A percentile compares a stretch with the other conserved stretches of the same genome.
These are phyloP conservation scores for Leishmania arabica DNA, from an alignment of 208 protist genomes.

Conservation along the genomic window DNA sequence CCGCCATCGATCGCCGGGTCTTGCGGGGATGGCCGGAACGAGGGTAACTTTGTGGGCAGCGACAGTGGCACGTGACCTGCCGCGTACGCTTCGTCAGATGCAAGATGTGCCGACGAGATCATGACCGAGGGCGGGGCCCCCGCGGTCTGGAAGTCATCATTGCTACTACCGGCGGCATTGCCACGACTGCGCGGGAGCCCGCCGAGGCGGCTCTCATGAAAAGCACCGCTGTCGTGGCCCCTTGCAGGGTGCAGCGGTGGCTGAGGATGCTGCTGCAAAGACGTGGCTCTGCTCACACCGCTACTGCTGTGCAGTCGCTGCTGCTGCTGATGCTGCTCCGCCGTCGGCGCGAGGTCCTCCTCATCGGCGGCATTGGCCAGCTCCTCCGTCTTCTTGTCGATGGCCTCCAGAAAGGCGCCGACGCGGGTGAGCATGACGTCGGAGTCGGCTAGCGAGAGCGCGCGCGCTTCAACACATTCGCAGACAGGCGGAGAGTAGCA, in stretches of 20 bases:
- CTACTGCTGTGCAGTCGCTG: conserved; percentile 1
- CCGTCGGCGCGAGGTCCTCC: conserved; percentile 14
- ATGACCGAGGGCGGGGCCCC: not conserved
- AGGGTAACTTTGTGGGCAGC: conserved; percentile 30
- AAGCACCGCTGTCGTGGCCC: not conserved
- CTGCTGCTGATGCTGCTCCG: conserved; percentile 10
- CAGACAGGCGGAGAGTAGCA: not conserved
- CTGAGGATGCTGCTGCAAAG: not conserved
- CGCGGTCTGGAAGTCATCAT: not conserved
- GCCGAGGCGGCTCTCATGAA: not conserved
- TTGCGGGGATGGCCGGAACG: conserved; percentile 7
- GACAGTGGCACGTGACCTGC: not conserved
- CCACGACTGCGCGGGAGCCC: not conserved
- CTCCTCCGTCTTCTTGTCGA: conserved; percentile 43
- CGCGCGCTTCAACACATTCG: not conserved
- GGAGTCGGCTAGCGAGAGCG: not conserved
- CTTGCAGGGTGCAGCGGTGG: not conserved
- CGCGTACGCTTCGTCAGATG: conserved; percentile 3
- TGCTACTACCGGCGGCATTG: not conserved
- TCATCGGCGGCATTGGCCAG: conserved; percentile 29
- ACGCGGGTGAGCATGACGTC: conserved; percentile 28
- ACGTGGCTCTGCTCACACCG: not conserved
- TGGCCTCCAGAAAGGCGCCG: conserved; percentile 39
- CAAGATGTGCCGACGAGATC: conserved; percentile 4
- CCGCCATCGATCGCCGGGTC: not conserved